Conservation (phyloP, 257 asterid genomes). For the Parsonsia alboflavescens region DNA sequence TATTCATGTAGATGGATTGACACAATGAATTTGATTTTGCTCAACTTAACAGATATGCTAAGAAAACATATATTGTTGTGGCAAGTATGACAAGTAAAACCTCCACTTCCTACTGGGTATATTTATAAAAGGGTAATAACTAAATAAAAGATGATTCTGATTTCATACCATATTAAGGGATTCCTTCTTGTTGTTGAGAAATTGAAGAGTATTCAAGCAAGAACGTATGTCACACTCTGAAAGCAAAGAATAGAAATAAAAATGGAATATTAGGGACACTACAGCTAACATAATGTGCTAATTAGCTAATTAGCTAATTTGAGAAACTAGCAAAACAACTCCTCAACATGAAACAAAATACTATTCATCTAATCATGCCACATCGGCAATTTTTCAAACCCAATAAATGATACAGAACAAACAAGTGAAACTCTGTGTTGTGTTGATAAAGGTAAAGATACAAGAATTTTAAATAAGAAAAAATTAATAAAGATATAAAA, state of each 20-base stretch:
- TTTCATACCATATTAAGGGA: slow-evolving; percentile 64
- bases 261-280: slow-evolving; percentile 7
- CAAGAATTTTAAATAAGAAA: no score
- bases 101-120: no score
- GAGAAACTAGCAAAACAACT: not conserved
- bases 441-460: no score
- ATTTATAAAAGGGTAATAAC: not conserved
- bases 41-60: not conserved
- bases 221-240: slow-evolving; percentile 93
- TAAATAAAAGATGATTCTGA: slow-evolving; percentile 8
- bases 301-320: not conserved
- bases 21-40: not conserved
- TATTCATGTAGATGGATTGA: not conserved
- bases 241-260: slow-evolving; percentile 16
- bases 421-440: not conserved
- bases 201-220: slow-evolving; percentile 95
- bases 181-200: slow-evolving; percentile 83
- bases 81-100: not conserved
- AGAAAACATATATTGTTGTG: not conserved
- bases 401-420: not conserved
- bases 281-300: not conserved
- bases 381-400: not conserved
- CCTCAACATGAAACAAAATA: not conserved
- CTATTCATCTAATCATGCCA: not conserved
- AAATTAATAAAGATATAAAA: no score